A percentile compares a stretch with the other conserved stretches of the same genome.
Evolutionary conservation across 805 yeast genomes (phyloP).

Genomic region (Yarrowia divulgata): DNA sequence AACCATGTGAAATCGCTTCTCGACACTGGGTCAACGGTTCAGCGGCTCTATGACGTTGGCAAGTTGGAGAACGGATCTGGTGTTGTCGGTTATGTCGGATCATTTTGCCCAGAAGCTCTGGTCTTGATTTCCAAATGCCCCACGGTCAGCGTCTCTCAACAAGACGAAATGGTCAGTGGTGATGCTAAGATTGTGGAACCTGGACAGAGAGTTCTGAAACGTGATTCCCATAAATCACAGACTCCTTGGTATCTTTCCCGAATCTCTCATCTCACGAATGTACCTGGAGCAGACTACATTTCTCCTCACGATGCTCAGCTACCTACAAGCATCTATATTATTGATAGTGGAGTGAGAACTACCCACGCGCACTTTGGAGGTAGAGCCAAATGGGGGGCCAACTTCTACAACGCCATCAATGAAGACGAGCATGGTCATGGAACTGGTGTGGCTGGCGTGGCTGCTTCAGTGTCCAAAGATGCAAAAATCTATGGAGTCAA

Average conservation of each 20-base stretch:
- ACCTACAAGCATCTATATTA: constrained; percentile 84
- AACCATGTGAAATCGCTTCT: background rate
- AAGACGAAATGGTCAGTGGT: background rate
- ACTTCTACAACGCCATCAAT: constrained; percentile 73
- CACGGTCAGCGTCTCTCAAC: background rate
- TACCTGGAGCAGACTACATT: constrained; percentile 73
- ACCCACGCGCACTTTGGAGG: constrained; percentile 80
- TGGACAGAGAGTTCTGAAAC: background rate
- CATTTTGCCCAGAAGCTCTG: background rate
- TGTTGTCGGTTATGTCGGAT: constrained; percentile 5
- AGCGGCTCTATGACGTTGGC: constrained; percentile 3
- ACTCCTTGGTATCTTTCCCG: constrained; percentile 3
- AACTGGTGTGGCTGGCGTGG: constrained; percentile 96
- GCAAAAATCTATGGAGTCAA: constrained; percentile 79
- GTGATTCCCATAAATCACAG: background rate
- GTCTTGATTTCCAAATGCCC: background rate
- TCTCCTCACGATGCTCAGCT: constrained; percentile 77
- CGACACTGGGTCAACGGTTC: background rate
- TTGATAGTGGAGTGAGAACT: constrained; percentile 86
- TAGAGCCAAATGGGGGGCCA: constrained; percentile 86
- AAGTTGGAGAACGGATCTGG: constrained; percentile 3
- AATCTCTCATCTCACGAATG: constrained; percentile 41
- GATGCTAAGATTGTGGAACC: background rate
- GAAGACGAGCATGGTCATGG: constrained; percentile 95
- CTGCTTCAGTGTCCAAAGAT: constrained; percentile 55